Percentiles rank a stretch among this genome's conserved stretches.
Conservation (phyloP, 2,329 filamentous ascomycete species). For the Emergomyces pasteurianus region DNA sequence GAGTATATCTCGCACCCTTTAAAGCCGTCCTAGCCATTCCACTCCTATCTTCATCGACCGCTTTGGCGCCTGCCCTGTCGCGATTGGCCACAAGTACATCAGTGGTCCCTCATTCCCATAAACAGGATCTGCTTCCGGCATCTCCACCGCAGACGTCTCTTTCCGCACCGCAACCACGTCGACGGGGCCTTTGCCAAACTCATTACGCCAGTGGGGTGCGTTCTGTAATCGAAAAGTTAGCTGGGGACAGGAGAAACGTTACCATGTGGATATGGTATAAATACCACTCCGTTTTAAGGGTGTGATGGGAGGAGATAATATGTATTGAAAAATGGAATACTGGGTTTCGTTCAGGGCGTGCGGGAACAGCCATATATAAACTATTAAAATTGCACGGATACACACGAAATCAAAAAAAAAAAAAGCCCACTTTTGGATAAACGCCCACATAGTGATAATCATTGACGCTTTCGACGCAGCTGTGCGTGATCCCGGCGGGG, state of each 20-base stretch:
- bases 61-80: background rate
- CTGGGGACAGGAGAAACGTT: background rate
- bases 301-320: too few relatives aligned
- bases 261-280: background rate
- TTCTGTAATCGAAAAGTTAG: conserved; percentile 6
- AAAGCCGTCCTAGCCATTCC: background rate
- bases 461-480: conserved; percentile 16
- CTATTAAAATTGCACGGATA: background rate
- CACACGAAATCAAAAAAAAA: too few relatives aligned
- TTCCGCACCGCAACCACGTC: conserved; percentile 7
- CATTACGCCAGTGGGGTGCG: conserved; percentile 14
- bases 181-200: conserved; percentile 13
- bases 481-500: conserved; percentile 25
- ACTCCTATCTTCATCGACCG: conserved; percentile 10
- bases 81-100: conserved; percentile 11
- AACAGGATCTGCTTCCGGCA: conserved; percentile 15
- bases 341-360: too few relatives aligned
- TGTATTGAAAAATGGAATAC: too few relatives aligned
- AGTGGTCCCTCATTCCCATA: conserved; percentile 13
- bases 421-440: conserved; percentile 21
- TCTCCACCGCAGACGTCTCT: conserved; percentile 11
- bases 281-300: too few relatives aligned
- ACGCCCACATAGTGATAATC: conserved; percentile 26
- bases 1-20: background rate
- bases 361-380: too few relatives aligned